Conservation (phyloP, 257 asterid genomes). For the Craterostigma plantagineum region DNA sequence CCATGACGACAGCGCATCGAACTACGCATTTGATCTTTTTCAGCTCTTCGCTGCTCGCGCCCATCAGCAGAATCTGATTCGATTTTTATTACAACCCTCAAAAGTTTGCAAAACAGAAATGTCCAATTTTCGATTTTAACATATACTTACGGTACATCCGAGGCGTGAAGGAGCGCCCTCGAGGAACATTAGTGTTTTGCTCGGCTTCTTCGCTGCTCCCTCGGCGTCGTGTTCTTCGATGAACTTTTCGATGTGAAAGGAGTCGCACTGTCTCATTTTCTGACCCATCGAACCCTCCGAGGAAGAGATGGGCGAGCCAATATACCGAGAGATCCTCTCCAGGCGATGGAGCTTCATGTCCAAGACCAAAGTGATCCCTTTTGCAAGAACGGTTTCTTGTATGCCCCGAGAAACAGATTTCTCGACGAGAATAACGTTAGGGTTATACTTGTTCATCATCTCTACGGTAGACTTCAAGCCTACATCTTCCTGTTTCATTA, state of each 20-base stretch:
- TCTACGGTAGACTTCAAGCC: conserved; percentile 42
- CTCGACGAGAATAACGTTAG: conserved; percentile 82
- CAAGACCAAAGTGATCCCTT: conserved; percentile 71
- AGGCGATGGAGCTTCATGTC: conserved; percentile 92
- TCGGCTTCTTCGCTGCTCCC: conserved; percentile 49
- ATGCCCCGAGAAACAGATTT: conserved; percentile 83
- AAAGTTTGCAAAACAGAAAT: no score
- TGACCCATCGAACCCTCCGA: conserved; percentile 43
- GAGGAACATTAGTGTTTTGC: conserved; percentile 81
- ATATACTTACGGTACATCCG: conserved; percentile 67
- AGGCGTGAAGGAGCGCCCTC: conserved; percentile 83
- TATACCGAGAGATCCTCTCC: conserved; percentile 81
- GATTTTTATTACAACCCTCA: no score
- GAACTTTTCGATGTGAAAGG: conserved; percentile 60
- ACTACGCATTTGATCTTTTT: conserved; percentile 76
- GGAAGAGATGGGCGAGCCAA: conserved; percentile 48
- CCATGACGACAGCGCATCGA: conserved; percentile 87
- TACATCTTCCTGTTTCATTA: conserved; percentile 72
- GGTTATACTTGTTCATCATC: conserved; percentile 63
- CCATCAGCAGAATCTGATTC: conserved; percentile 80
- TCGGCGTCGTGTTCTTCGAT: conserved; percentile 57
- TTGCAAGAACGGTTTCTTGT: conserved; percentile 66
- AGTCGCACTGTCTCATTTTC: conserved; percentile 63
- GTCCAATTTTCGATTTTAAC: neutral
- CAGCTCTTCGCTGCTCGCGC: conserved; percentile 61